Conservation (phyloP, 306 rosid species). For the Trifolium dubium region DNA sequence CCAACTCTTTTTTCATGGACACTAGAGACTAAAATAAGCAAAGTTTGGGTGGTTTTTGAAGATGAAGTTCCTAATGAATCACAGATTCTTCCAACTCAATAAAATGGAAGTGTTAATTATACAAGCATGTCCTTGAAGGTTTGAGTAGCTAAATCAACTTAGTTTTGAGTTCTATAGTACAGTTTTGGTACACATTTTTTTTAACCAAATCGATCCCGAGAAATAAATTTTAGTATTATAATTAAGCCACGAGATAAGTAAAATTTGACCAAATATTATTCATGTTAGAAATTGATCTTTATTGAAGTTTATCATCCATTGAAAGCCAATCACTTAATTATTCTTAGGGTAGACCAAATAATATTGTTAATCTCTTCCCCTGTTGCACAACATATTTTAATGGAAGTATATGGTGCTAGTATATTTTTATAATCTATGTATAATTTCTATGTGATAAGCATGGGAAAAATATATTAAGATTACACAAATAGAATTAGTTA, state of each 20-base stretch:
- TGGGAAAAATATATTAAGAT: no score
- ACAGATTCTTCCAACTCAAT: slow-evolving; percentile 39
- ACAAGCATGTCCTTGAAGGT: slow-evolving; percentile 42
- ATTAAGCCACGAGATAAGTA: background rate
- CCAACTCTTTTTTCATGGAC: slow-evolving; percentile 53
- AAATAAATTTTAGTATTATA: background rate
- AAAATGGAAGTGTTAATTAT: slow-evolving; percentile 39
- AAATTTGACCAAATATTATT: background rate
- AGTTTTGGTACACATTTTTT: slow-evolving; percentile 34
- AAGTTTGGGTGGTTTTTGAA: slow-evolving; percentile 71
- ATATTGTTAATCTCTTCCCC: slow-evolving; percentile 20
- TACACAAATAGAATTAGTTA: no score
- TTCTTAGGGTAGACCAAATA: slow-evolving; percentile 39
- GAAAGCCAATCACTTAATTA: background rate
- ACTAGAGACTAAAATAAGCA: slow-evolving; percentile 66
- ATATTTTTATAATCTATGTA: no score
- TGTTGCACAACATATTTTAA: slow-evolving; percentile 29
- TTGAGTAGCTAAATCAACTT: slow-evolving; percentile 33
- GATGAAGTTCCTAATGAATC: slow-evolving; percentile 53
- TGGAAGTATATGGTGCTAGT: slow-evolving; percentile 21
- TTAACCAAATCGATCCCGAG: background rate
- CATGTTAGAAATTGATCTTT: background rate
- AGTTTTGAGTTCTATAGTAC: slow-evolving; percentile 36
- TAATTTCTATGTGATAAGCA: no score
- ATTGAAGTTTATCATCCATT: background rate